Evolutionary conservation across 2,329 filamentous ascomycete genomes (phyloP).

Genomic region (Fusarium torulosum): DNA sequence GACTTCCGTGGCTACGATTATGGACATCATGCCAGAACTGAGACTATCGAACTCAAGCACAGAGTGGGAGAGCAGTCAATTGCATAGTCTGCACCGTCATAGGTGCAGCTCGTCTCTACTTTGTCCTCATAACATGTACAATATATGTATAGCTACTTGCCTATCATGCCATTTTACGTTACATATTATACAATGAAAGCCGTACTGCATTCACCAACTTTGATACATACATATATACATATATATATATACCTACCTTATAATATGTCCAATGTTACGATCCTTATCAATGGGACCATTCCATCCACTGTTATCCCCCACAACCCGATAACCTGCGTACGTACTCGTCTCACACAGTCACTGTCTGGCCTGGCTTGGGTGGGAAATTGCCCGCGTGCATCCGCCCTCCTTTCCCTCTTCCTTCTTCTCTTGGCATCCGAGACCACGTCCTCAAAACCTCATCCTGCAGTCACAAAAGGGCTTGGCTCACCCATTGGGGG

Average conservation of each 20-base stretch:
- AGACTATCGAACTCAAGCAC: too few relatives aligned
- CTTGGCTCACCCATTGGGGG: slow-evolving; percentile 19
- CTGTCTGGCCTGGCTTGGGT: neutral
- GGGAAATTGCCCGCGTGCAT: slow-evolving; percentile 38
- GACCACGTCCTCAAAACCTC: slow-evolving; percentile 9
- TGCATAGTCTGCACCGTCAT: too few relatives aligned
- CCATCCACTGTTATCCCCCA: neutral
- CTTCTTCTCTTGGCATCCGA: slow-evolving; percentile 7
- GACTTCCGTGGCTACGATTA: too few relatives aligned
- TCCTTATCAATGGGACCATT: neutral
- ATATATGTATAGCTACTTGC: neutral
- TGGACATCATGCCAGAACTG: too few relatives aligned
- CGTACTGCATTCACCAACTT: neutral
- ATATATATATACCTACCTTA: too few relatives aligned
- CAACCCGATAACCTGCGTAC: slow-evolving; percentile 1
- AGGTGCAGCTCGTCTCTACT: too few relatives aligned
- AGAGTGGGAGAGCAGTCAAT: too few relatives aligned
- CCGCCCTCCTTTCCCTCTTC: neutral
- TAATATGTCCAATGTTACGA: too few relatives aligned
- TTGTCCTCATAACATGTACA: neutral
- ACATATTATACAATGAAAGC: neutral
- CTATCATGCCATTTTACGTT: neutral
- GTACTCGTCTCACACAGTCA: too few relatives aligned
- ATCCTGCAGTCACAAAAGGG: slow-evolving; percentile 18
- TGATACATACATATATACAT: too few relatives aligned